Percentiles rank a stretch among this genome's conserved stretches.
These are phyloP conservation scores for Pythium phragmitis DNA, from an alignment of 352 stramenopile species.

Conservation along the genomic window DNA sequence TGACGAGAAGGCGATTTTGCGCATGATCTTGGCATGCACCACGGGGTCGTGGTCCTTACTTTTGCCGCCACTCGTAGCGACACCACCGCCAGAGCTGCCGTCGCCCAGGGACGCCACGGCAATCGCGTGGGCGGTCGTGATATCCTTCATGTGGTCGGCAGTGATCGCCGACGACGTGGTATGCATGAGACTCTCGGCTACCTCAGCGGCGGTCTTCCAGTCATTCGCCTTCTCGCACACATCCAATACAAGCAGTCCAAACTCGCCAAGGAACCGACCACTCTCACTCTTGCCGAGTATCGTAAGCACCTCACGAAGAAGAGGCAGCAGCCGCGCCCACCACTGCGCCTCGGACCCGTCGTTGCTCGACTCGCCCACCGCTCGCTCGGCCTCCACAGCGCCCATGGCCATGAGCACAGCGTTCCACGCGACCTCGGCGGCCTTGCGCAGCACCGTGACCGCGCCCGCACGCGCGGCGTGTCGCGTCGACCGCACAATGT, in stretches of 20 bases:
- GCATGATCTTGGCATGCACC: slow-evolving; percentile 59
- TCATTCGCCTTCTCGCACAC: slow-evolving; percentile 48
- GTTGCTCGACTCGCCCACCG: slow-evolving; percentile 14
- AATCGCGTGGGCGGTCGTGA: slow-evolving; percentile 52
- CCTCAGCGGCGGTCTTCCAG: slow-evolving; percentile 42
- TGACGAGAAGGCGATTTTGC: slow-evolving; percentile 65
- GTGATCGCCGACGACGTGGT: slow-evolving; percentile 16
- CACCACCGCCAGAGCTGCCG: slow-evolving; percentile 4
- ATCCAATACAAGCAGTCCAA: slow-evolving; percentile 53
- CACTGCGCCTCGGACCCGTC: neutral
- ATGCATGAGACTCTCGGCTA: slow-evolving; percentile 19
- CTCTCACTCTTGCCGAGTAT: neutral
- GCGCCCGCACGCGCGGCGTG: slow-evolving; percentile 34
- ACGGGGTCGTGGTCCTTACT: slow-evolving; percentile 44
- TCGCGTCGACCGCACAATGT: slow-evolving; percentile 50
- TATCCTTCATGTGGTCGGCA: slow-evolving; percentile 40
- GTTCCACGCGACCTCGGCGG: slow-evolving; percentile 82
- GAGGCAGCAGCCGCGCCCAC: slow-evolving; percentile 15
- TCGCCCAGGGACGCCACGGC: slow-evolving; percentile 59
- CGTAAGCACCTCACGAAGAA: slow-evolving; percentile 15
- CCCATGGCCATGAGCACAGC: slow-evolving; percentile 38
- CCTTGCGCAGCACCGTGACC: slow-evolving; percentile 37
- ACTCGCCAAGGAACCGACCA: slow-evolving; percentile 42
- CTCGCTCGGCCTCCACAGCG: slow-evolving; percentile 22
- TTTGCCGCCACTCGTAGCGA: slow-evolving; percentile 19